phyloP scores from a whole-genome alignment of 2,329 filamentous ascomycete species.

The Colletotrichum camelliae region DNA sequence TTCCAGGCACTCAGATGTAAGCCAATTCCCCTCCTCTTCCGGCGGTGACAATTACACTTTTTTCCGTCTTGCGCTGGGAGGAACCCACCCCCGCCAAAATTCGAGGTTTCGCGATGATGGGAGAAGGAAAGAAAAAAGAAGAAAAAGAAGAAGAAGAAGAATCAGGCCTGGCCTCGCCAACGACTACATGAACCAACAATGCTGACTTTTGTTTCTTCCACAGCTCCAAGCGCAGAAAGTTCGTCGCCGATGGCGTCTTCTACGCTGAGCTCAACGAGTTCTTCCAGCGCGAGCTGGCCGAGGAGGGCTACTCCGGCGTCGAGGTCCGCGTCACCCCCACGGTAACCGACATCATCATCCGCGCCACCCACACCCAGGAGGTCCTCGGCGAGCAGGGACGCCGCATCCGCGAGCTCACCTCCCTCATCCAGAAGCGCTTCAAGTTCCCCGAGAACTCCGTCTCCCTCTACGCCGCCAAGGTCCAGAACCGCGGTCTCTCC shows the following conservation, averaged over 20 bases:
- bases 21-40: conserved; percentile 32
- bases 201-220: conserved; percentile 23
- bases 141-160: neutral
- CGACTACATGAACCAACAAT: neutral
- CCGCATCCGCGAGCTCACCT: conserved; percentile 99
- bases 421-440: conserved; percentile 99
- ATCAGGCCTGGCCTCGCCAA: neutral
- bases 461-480: conserved; percentile 99
- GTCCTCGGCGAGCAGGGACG: conserved; percentile 99
- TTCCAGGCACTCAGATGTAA: conserved; percentile 68
- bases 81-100: neutral
- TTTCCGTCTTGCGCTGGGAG: neutral
- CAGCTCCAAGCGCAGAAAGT: conserved; percentile 93
- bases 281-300: conserved; percentile 99
- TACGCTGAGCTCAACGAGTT: conserved; percentile 99
- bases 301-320: conserved; percentile 99
- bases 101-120: neutral
- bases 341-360: conserved; percentile 99
- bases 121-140: neutral
- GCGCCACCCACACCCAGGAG: conserved; percentile 99
- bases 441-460: conserved; percentile 99
- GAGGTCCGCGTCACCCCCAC: conserved; percentile 99
- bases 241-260: conserved; percentile 98
- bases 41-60: neutral
- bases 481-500: conserved; percentile 99